Evolutionary conservation across 2,329 filamentous ascomycete species (phyloP), one percentile per base, ranked within the genome.

Genomic region (Hypoxylon sp.): DNA sequence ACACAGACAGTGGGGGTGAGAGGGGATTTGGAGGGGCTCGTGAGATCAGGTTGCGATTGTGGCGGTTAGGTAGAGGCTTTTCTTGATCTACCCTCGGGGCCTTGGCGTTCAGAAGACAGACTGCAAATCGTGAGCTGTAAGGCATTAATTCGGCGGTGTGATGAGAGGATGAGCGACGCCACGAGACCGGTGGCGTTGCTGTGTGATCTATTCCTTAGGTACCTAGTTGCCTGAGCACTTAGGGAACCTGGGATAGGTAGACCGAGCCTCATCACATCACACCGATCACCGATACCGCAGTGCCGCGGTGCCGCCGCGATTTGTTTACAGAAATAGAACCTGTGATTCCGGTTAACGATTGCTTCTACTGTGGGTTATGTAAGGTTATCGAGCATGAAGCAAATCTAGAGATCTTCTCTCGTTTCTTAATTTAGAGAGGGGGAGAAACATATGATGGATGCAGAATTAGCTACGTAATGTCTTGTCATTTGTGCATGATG

Each of bases 181-280:
- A 57, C 55, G 48, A 44, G 48, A 46, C 39, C 7, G 17, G 44
- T 56, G 31, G 42, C 8, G 42, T 37, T 24, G 48, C 19, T 56
- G 46, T 60, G 37, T 57, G 56, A 68, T 37, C 7, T 31, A 39
- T 50, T 27, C 24, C 24, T 27, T 27, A 3, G 24, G 24, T 27
- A n/a, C 31, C 47, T 48, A 10, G 6, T 37, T 42, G 11, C 27
- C 32, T 24, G 39, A 52, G 44, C 27, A 42, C 31, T 39, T 27
- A 44, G 35, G 31, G 46, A 55, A 50, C 29, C 21, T 32, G 39
- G 31, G 8, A 47, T 29, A 27, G 44, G 55, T 58, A 54, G 50
- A 32, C 50, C 59, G 51, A 58, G 42, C 47, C 39, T 39, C 46
- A 59, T 69, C 67, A 59, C 56, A 65, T 70, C 64, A 65, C 68